Base-by-base conservation (phyloP, 1,139 yeast genomes). In the Saccharomyces pastorianus region DNA sequence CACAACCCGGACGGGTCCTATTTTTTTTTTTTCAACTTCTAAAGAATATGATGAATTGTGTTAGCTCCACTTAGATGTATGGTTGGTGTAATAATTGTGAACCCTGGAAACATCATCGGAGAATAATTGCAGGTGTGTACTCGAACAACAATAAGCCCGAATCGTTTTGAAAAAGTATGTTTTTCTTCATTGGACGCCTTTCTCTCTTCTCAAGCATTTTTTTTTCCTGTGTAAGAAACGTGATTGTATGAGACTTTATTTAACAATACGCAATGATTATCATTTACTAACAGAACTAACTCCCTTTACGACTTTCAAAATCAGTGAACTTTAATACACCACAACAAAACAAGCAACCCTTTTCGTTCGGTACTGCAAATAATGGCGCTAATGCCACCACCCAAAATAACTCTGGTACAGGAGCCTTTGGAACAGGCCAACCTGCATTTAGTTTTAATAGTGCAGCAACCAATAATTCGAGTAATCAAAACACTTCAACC, bases 311-410 rank as follows among this genome's bases (percentile, higher is more conserved):
- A 38, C 44, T 8, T 38, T 17, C 44, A 20, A 38, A 38, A 17
- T 38, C 25, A 38, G 44, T 38, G 44, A 38, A 38, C 25, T 38
- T 38, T 8, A 38, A 38, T 38, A 38, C 44, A 8, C 34, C 26
- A n/a, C 48, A 50, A 28, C 48, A 50, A 14, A 47, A 27, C 34
- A 26, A 31, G 8, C 8, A 42, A n/a, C 31, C 42, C 4, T 50
- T 50, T 44, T 14, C 41, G 38, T 49, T 49, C 44, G 51, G 51
- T 17, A 20, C 47, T 27, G 47, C 47, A 5, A 23, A 27, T 13
- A 41, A 41, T 32, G 20, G 20, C 23, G 13, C 29, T 46, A 27
- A 27, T 13, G 29, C 29, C 17, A 46, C 47, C 29, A 17, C 6
- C 41, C 17, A 20, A 14, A 27, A 23, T 38, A 17, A 14, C 25